Evolutionary conservation across 225 moss, liverwort and hornwort species (phyloP), one percentile per base, ranked within the genome.

Genomic region (Rhytidiadelphus loreus): DNA sequence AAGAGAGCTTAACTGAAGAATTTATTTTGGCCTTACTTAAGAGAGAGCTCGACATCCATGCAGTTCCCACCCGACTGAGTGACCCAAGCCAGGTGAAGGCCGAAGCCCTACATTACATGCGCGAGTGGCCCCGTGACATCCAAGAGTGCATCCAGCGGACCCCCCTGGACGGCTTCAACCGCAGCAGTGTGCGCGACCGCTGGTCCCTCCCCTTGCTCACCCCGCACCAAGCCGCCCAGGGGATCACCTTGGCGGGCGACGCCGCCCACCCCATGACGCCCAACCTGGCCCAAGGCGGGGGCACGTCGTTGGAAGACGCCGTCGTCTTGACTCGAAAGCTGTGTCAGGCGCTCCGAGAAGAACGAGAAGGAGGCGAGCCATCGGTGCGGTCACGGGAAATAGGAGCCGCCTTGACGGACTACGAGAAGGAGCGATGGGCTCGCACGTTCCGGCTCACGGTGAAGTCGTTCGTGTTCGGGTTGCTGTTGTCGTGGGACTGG

Each of bases 261-360:
- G 93, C 94, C 22, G 89, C 92, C 11, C 94, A 94, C 61, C 93
- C 93, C 66, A 94, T 94, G 94, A 94, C 93, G 33, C 94, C 94
- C 50, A 92, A 93, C 60, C 46, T 94, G 43, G 94, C 58, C 20
- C 94, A 94, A 85, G 94, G 94, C 28, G 94, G 94, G 25, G 91
- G 91, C 88, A 91, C 88, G 9, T 88, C 93, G 13, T 53, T 94
- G 16, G 94, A 94, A 62, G 94, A 94, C 83, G 80, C 93, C 13
- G 37, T 94, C 23, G 74, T 93, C 33, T 46, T 94, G 23, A 88
- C 92, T 52, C 93, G 88, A 24, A 94, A 94, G 85, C 93, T 94
- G 20, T 76, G 84, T 39, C 85, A 77, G 72, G 94, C 93, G 7
- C 87, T 94, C 26, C 84, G 92, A 59, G 30, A 55, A 28, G 46